Evolutionary conservation across 768 basidiomycete genomes (phyloP).

Genomic region (Hericium alpestre): DNA sequence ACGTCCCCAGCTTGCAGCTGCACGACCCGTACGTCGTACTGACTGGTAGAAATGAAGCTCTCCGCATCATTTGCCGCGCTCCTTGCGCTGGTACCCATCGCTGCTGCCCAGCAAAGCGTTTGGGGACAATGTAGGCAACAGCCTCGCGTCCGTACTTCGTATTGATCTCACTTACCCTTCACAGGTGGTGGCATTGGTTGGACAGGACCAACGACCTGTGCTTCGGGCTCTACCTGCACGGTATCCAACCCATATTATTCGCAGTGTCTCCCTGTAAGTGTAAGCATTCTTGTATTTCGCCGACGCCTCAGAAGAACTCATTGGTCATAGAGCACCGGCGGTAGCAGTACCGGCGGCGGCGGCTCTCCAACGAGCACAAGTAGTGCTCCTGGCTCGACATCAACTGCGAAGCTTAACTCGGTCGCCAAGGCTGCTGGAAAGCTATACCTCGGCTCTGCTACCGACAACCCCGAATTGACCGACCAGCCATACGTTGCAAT

Average conservation of each 20-base stretch:
- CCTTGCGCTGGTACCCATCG: constrained; percentile 7
- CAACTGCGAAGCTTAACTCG: constrained; percentile 22
- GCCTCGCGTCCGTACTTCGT: neutral
- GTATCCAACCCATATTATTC: neutral
- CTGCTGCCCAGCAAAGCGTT: constrained; percentile 9
- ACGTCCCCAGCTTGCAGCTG: too few relatives aligned
- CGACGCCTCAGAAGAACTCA: neutral
- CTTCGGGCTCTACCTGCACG: constrained; percentile 19
- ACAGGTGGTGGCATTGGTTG: constrained; percentile 26
- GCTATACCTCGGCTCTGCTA: constrained; percentile 38
- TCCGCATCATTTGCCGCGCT: constrained; percentile 1
- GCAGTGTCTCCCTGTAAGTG: neutral
- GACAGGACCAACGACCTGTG: constrained; percentile 27
- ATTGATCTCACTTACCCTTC: neutral
- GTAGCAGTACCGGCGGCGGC: neutral
- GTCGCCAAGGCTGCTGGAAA: constrained; percentile 31
- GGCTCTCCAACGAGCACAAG: neutral
- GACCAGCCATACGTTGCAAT: constrained; percentile 28
- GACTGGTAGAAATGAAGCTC: neutral
- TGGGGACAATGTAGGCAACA: constrained; percentile 13
- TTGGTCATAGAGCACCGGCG: neutral
- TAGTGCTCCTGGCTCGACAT: neutral
- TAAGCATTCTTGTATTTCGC: neutral
- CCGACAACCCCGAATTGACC: constrained; percentile 35
- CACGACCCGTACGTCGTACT: too few relatives aligned